Percentiles rank a stretch among this genome's conserved stretches.
These are phyloP conservation scores for Solanum sitiens DNA, from an alignment of 257 asterid genomes.

Conservation along the genomic window DNA sequence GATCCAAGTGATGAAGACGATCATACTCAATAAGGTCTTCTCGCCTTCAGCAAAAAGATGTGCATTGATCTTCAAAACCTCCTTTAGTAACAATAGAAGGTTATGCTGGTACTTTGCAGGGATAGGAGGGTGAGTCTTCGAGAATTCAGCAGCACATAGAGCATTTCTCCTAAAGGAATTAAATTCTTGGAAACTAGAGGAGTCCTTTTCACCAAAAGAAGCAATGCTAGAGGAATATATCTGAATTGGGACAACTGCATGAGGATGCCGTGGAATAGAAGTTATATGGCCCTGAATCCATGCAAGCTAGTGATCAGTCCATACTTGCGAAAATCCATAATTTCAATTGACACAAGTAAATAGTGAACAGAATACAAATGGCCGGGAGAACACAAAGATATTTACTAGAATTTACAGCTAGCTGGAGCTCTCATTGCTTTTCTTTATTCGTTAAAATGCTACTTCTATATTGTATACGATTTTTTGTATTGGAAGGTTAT, in stretches of 20 bases:
- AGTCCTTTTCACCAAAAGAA: constrained; percentile 13
- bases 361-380: background rate
- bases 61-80: constrained; percentile 47
- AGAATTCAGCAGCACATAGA: constrained; percentile 35
- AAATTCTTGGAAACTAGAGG: constrained; percentile 26
- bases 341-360: background rate
- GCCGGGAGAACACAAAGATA: background rate
- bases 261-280: constrained; percentile 51
- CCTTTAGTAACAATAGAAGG: constrained; percentile 55
- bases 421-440: background rate
- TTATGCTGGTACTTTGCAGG: constrained; percentile 57
- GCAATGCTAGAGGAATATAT: constrained; percentile 34
- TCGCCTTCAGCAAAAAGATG: constrained; percentile 62
- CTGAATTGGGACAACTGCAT: constrained; percentile 60
- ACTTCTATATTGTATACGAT: background rate
- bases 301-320: background rate
- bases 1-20: background rate
- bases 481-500: background rate
- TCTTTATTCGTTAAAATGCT: background rate
- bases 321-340: background rate
- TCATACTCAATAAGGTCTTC: constrained; percentile 62
- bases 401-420: background rate
- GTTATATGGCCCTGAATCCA: constrained; percentile 54
- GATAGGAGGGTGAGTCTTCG: constrained; percentile 40
- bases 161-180: constrained; percentile 50